Base-by-base conservation (phyloP, 495 filamentous ascomycete species). In the Aspergillus nidulans region DNA sequence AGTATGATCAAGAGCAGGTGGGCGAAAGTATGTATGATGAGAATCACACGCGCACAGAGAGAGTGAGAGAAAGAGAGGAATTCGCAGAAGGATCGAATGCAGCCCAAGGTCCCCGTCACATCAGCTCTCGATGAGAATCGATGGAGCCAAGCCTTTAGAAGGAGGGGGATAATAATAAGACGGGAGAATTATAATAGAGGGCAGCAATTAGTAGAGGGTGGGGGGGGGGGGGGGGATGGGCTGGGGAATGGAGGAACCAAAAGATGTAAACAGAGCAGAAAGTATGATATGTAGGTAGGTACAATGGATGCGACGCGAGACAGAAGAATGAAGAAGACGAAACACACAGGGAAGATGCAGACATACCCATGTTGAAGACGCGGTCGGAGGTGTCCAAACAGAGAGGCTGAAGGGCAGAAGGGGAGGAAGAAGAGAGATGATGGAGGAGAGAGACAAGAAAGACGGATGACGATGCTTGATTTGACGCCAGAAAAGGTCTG, bases 301-400 rank as follows among this genome's bases (percentile, higher is more conserved):
- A 53, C 20, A 32, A 20, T 40, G n/a, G 25, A 48, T 45, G 26
- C 4, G 9, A 1, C 6, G 34, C 13, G 5, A 19, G 12, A 8
- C 10, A 32, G 24, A 40, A 6, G n/a, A 40, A 19, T 30, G 44
- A 40, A 4, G 41, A 6, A 34, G 30, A 13, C 30, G 30, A 34
- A 34, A 34, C 30, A 28, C 26, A 34, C 30, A 28, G 30, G 10
- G 15, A 34, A 56, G 58, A 58, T 42, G 40, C 45, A 56, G 46
- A 70, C 68, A 38, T 47, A 70, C 68, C 68, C 68, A 70, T 70
- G 59, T 59, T 63, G 20, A 46, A 23, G 40, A 46, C 18, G 39
- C 7, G 41, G 45, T 49, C 42, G 52, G 52, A 5, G 26, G 16
- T 6, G 30, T 24, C 5, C 36, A 42, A 24, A 44, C 24, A n/a